phyloP scores from a whole-genome alignment of 192 early-diverging fungal genomes.

The Paraglomus occultum region DNA sequence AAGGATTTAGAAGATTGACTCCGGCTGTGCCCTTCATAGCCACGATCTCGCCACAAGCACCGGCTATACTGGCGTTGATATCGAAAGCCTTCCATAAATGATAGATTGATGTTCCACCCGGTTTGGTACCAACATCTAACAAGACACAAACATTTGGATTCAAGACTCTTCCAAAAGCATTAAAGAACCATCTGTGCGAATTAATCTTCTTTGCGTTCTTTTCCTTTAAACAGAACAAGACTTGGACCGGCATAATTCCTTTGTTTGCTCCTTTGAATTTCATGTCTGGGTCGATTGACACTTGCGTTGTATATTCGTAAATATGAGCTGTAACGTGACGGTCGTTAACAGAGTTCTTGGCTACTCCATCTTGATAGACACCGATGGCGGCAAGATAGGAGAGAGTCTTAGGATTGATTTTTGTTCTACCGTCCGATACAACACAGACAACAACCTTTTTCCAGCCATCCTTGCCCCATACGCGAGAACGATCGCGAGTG shows the following conservation, averaged over 20 bases:
- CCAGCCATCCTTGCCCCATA: conserved; percentile 77
- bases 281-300: conserved; percentile 72
- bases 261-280: conserved; percentile 63
- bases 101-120: conserved; percentile 60
- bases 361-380: conserved; percentile 78
- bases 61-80: conserved; percentile 56
- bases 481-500: conserved; percentile 69
- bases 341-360: conserved; percentile 61
- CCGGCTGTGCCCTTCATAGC: conserved; percentile 53
- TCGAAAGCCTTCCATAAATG: conserved; percentile 68
- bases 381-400: conserved; percentile 76
- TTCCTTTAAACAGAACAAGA: conserved; percentile 88
- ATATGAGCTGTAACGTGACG: conserved; percentile 68
- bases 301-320: conserved; percentile 77
- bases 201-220: conserved; percentile 93
- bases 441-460: conserved; percentile 83
- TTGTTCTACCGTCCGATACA: conserved; percentile 79
- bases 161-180: conserved; percentile 59
- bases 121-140: conserved; percentile 65
- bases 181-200: conserved; percentile 73
- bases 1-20: conserved; percentile 49
- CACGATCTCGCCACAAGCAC: conserved; percentile 66
- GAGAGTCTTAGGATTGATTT: conserved; percentile 68
- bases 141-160: conserved; percentile 61
- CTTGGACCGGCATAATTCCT: conserved; percentile 71